These are phyloP conservation scores for Rheum nobile DNA, from an alignment of 148 eudicot genomes.

Conservation along the genomic window DNA sequence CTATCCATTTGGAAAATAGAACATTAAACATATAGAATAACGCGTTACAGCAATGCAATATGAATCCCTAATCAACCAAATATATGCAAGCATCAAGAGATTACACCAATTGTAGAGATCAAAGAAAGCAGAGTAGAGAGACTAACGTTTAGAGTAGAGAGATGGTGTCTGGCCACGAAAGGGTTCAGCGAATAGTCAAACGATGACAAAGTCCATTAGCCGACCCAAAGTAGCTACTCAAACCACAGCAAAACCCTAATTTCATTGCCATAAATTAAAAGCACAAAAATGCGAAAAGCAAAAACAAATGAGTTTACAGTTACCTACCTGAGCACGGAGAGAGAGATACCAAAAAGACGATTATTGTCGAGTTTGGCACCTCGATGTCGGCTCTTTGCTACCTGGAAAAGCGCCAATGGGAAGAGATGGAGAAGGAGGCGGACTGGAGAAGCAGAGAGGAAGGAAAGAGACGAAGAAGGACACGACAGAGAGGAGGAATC, in stretches of 20 bases:
- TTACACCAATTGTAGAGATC: not conserved
- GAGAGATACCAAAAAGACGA: no score
- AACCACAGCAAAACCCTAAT: not conserved
- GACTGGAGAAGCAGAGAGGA: no score
- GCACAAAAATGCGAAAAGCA: not conserved
- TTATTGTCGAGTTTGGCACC: no score
- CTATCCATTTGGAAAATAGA: conserved; percentile 91
- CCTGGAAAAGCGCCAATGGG: no score
- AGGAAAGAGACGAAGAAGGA: no score
- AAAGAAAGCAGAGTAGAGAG: conserved; percentile 4
- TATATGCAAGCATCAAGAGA: not conserved
- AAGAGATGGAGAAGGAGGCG: no score
- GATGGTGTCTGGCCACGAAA: conserved; percentile 53
- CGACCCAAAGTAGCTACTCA: not conserved
- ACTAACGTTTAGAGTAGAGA: conserved; percentile 39
- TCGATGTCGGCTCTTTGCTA: no score
- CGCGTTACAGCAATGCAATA: no score
- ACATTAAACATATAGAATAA: not conserved
- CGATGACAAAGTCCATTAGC: not conserved
- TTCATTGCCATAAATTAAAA: no score
- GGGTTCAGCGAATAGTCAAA: conserved; percentile 13
- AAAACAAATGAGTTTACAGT: not conserved
- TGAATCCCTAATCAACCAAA: not conserved
- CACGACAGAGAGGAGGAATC: no score
- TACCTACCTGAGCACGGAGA: not conserved